These are phyloP conservation scores for Botrytis aclada DNA, from an alignment of 2,329 filamentous ascomycete species.

Conservation along the genomic window DNA sequence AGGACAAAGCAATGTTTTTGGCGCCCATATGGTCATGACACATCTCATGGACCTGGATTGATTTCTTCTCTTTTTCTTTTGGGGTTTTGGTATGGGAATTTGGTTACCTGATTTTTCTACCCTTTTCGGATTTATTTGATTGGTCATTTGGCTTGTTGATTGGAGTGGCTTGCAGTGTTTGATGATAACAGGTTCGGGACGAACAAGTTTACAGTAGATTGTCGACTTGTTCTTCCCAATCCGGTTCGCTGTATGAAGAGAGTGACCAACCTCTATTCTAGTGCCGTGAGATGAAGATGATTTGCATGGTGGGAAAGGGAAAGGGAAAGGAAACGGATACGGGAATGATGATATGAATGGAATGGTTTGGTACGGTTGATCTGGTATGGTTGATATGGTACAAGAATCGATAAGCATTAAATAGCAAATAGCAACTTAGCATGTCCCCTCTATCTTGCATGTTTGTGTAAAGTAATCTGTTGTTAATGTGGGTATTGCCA, in stretches of 20 bases:
- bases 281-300: not conserved
- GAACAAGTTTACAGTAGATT: not conserved
- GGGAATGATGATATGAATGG: not conserved
- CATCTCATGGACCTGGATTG: constrained; percentile 5
- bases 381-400: not conserved
- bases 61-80: not conserved
- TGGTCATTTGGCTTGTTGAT: not conserved
- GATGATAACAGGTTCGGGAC: not conserved
- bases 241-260: not conserved
- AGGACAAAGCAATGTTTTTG: constrained; percentile 10
- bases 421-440: not conserved
- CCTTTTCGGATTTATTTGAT: not conserved
- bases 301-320: not conserved
- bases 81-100: not conserved
- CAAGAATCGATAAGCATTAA: not conserved
- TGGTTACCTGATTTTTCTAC: not conserved
- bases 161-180: not conserved
- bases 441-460: not conserved
- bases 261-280: not conserved
- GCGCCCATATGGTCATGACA: constrained; percentile 8
- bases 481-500: not conserved
- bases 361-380: not conserved
- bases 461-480: not conserved
- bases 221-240: not conserved
- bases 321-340: not conserved